phyloP scores from a whole-genome alignment of 148 eudicot species.

The Cornus kousa region DNA sequence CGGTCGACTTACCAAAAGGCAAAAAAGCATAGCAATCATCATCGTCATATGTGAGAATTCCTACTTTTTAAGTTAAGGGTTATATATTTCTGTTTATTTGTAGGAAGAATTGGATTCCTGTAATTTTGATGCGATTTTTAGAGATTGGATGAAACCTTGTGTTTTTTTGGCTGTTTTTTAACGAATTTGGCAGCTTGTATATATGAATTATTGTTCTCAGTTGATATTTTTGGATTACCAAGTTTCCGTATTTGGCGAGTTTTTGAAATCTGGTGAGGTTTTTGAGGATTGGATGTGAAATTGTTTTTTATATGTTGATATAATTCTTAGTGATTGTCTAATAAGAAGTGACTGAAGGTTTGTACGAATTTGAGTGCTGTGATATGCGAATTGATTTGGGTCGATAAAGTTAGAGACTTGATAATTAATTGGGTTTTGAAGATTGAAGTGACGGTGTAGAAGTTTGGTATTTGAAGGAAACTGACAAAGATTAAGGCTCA shows the following conservation, averaged over 20 bases:
- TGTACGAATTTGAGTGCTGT: background rate
- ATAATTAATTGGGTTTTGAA: background rate
- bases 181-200: background rate
- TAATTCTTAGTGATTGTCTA: background rate
- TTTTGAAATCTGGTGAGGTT: background rate
- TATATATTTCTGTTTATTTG: background rate
- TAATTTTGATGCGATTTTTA: background rate
- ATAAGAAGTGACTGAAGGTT: background rate
- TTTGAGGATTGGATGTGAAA: constrained; percentile 5
- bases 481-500: background rate
- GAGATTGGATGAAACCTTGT: background rate
- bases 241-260: background rate
- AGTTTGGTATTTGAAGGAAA: background rate
- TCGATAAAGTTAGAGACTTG: background rate
- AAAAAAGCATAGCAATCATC: background rate
- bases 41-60: constrained; percentile 9
- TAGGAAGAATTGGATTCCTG: background rate
- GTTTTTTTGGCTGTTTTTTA: background rate
- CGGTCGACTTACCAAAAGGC: background rate
- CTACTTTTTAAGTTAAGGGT: background rate
- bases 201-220: background rate
- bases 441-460: background rate
- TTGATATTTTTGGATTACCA: background rate
- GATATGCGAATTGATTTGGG: background rate
- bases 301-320: background rate